Conservation (phyloP, 1,284 basidiomycete species). For the Apiotrichum sp. region DNA sequence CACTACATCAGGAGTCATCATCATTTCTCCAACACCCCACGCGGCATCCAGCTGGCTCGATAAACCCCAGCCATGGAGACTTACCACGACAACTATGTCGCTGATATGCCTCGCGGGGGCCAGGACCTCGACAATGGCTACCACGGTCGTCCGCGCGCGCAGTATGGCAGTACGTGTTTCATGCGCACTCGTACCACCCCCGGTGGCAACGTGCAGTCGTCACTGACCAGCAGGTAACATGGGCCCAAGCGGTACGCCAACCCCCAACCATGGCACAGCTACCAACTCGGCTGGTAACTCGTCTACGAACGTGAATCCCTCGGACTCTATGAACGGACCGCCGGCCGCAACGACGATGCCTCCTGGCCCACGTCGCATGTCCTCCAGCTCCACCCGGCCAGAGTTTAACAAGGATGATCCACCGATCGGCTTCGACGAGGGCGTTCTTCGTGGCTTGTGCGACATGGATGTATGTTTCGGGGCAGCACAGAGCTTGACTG, state of each 20-base stretch:
- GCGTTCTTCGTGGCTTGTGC: conserved; percentile 75
- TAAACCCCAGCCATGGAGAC: conserved; percentile 1
- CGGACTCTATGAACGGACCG: neutral
- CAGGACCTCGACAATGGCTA: conserved; percentile 3
- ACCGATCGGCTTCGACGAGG: conserved; percentile 85
- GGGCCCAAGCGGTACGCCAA: neutral
- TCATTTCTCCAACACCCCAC: too few species aligned
- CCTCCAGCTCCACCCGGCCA: conserved; percentile 8
- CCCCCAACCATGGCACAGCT: neutral
- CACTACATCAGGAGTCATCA: neutral
- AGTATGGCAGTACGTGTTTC: neutral
- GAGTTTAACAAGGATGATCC: conserved; percentile 32
- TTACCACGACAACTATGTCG: conserved; percentile 5
- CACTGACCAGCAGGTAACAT: conserved; percentile 1
- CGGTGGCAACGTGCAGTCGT: neutral
- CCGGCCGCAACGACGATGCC: neutral
- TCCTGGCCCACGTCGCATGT: conserved; percentile 8
- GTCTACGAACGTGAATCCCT: neutral
- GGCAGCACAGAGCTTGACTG: neutral
- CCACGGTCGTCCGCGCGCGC: conserved; percentile 3
- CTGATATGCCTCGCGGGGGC: neutral
- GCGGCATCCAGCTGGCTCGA: neutral
- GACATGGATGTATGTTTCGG: conserved; percentile 73
- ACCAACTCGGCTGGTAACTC: neutral
- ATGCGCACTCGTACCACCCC: neutral